These are phyloP conservation scores for Dactylellina haptotyla DNA, from an alignment of 2,329 filamentous ascomycete species.

Conservation along the genomic window DNA sequence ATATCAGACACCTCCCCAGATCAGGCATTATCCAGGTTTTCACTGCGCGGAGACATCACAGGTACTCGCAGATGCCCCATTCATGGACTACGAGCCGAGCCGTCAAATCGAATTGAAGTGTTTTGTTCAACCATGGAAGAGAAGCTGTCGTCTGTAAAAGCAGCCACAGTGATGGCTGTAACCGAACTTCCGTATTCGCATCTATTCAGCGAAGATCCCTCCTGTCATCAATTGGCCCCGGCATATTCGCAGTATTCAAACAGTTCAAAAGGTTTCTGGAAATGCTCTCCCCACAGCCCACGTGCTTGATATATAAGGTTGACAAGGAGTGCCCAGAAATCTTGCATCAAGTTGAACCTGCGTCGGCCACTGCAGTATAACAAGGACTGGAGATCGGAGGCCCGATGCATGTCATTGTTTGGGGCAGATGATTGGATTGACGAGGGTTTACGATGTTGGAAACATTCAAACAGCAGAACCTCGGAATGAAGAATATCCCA, in stretches of 20 bases:
- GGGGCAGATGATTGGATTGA: background rate
- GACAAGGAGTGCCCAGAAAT: background rate
- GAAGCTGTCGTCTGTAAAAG: background rate
- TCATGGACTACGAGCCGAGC: constrained; percentile 28
- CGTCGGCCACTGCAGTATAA: background rate
- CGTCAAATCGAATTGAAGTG: constrained; percentile 3
- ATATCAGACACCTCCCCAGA: constrained; percentile 6
- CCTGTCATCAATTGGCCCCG: background rate
- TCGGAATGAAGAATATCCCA: too few relatives aligned
- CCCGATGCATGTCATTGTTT: background rate
- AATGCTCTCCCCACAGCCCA: background rate
- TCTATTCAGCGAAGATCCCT: background rate
- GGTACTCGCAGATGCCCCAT: constrained; percentile 14
- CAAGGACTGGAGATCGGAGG: background rate
- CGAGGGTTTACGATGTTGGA: too few relatives aligned
- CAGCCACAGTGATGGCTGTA: background rate
- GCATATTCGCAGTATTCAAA: background rate
- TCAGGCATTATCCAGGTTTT: background rate
- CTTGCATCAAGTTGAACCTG: background rate
- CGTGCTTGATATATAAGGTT: constrained; percentile 24
- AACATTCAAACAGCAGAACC: too few relatives aligned
- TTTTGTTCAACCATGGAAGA: background rate
- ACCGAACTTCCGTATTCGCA: constrained; percentile 4
- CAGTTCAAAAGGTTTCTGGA: background rate
- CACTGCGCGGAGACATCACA: background rate